These are phyloP conservation scores for Hypsizygus marmoreus DNA, from an alignment of 768 basidiomycete genomes.

Conservation along the genomic window DNA sequence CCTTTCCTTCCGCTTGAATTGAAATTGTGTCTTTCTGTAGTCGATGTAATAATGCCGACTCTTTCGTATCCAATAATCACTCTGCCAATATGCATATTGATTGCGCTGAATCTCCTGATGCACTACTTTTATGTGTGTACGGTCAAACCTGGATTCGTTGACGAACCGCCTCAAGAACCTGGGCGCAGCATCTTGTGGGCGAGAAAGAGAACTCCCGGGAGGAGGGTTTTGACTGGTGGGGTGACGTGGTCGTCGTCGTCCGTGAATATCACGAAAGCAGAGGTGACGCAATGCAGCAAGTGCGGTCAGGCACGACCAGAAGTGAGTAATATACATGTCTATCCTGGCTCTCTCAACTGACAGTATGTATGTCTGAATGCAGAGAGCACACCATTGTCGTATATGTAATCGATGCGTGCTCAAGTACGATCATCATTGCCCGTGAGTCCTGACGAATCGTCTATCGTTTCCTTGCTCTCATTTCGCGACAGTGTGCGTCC, in stretches of 20 bases:
- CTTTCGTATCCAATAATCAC: constrained; percentile 61
- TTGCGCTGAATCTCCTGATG: constrained; percentile 71
- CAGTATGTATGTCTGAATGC: too few relatives aligned
- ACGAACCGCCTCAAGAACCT: constrained; percentile 49
- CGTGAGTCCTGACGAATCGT: constrained; percentile 51
- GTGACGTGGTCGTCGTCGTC: constrained; percentile 55
- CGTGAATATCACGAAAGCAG: constrained; percentile 54
- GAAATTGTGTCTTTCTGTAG: constrained; percentile 50
- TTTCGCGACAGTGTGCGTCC: constrained; percentile 40
- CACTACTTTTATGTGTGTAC: constrained; percentile 90
- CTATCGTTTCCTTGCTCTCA: constrained; percentile 7
- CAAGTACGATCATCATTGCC: constrained; percentile 93
- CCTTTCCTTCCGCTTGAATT: not conserved
- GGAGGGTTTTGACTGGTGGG: constrained; percentile 36
- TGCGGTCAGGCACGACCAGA: constrained; percentile 76
- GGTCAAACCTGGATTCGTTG: constrained; percentile 75
- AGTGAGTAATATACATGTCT: constrained; percentile 43
- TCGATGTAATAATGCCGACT: constrained; percentile 74
- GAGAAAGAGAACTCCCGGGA: constrained; percentile 28
- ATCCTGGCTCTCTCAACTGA: not conserved
- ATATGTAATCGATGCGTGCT: constrained; percentile 90
- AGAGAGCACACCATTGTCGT: constrained; percentile 93
- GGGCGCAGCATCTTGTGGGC: constrained; percentile 62
- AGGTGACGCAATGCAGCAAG: constrained; percentile 62
- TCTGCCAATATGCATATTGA: constrained; percentile 70